These are phyloP conservation scores for Acephala macrosclerotiorum DNA, from an alignment of 2,329 filamentous ascomycete species.

Conservation along the genomic window DNA sequence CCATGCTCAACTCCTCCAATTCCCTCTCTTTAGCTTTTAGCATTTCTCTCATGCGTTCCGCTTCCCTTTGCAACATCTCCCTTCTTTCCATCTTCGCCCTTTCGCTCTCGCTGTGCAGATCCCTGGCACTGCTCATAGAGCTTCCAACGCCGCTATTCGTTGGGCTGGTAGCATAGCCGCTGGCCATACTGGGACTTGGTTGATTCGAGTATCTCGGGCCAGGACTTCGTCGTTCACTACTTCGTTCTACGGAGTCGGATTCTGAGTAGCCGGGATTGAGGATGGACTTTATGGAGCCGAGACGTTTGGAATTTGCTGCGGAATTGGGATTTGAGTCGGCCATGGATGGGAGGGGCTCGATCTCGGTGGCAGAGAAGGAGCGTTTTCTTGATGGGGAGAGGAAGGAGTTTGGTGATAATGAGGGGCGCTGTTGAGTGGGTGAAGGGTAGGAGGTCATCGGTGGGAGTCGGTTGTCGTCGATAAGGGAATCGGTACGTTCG, in stretches of 20 bases:
- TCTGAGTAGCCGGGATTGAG: slow-evolving; percentile 61
- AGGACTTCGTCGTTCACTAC: slow-evolving; percentile 27
- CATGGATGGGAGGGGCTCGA: slow-evolving; percentile 47
- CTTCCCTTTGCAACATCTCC: slow-evolving; percentile 73
- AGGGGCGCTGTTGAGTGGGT: slow-evolving; percentile 59
- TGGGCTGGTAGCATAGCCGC: slow-evolving; percentile 41
- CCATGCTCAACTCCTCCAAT: slow-evolving; percentile 32
- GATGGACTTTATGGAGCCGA: slow-evolving; percentile 80
- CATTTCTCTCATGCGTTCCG: slow-evolving; percentile 69
- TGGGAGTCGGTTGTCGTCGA: slow-evolving; percentile 65
- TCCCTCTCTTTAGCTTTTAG: slow-evolving; percentile 38
- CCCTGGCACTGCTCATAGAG: slow-evolving; percentile 36
- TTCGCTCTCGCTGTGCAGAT: slow-evolving; percentile 53
- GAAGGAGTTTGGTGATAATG: slow-evolving; percentile 67
- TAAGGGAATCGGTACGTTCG: slow-evolving; percentile 51
- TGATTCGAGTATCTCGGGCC: slow-evolving; percentile 24
- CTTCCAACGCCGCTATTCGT: slow-evolving; percentile 43
- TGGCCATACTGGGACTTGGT: slow-evolving; percentile 26
- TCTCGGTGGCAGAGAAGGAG: slow-evolving; percentile 69
- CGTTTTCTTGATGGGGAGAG: slow-evolving; percentile 68
- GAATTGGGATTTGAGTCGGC: slow-evolving; percentile 27
- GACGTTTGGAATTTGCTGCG: slow-evolving; percentile 63
- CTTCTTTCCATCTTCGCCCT: slow-evolving; percentile 66
- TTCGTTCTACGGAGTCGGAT: slow-evolving; percentile 24
- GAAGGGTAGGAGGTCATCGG: slow-evolving; percentile 49